A percentile compares a stretch with the other conserved stretches of the same genome.
Conservation (phyloP, 2,329 filamentous ascomycete species). For the Ophioceras dolichostomum region DNA sequence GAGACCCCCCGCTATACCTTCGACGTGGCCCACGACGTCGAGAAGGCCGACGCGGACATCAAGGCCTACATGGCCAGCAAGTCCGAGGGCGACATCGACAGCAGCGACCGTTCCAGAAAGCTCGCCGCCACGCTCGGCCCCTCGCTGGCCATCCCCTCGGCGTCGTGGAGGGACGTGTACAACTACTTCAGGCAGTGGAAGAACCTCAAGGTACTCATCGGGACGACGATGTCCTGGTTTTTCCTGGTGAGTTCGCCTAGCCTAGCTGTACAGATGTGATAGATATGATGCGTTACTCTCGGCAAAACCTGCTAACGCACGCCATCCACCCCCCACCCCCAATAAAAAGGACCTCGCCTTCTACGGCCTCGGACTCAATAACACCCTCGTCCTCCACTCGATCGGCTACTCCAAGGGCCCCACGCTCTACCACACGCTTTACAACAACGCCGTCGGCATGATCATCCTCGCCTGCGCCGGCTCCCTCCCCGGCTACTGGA, state of each 20-base stretch:
- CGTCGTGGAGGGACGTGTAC: constrained; percentile 57
- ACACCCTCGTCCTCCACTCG: constrained; percentile 54
- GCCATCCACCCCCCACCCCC: no score
- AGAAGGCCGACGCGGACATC: constrained; percentile 64
- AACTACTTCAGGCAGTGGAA: constrained; percentile 57
- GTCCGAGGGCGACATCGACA: constrained; percentile 33
- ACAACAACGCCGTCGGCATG: constrained; percentile 64
- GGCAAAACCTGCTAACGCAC: no score
- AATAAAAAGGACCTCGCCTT: constrained; percentile 46
- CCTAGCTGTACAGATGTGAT: no score
- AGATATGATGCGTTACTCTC: no score
- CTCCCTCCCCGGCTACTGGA: constrained; percentile 70
- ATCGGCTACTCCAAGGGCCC: constrained; percentile 57
- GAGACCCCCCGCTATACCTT: constrained; percentile 62
- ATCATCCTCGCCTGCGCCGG: constrained; percentile 68
- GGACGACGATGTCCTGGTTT: constrained; percentile 74
- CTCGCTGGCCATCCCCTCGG: constrained; percentile 50
- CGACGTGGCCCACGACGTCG: constrained; percentile 62
- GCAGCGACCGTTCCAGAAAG: constrained; percentile 38
- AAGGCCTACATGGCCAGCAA: constrained; percentile 42
- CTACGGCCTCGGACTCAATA: constrained; percentile 66
- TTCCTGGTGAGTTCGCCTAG: constrained; percentile 37
- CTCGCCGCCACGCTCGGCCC: constrained; percentile 25
- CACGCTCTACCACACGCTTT: constrained; percentile 56
- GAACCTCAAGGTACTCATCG: constrained; percentile 59